Evolutionary conservation across 202 grass and related monocot species (phyloP), one percentile per base, ranked within the genome.

Genomic region (Panicum virgatum): DNA sequence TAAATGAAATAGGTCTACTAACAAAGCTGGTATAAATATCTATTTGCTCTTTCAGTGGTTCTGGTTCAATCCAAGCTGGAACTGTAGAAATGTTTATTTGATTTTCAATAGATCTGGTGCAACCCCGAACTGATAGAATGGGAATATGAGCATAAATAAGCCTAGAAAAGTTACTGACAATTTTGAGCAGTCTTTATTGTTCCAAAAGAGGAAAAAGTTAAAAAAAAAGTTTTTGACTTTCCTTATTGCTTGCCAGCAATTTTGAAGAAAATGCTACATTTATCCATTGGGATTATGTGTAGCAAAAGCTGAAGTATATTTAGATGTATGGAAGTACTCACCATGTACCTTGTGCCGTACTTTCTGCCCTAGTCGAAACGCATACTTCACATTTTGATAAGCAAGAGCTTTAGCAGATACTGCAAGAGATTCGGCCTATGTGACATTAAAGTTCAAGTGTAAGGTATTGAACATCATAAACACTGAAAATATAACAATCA

Each of bases 351-450:
- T 96, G 83, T 95, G 96, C 25, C 76, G 86, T 85, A 95, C 87
- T 89, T 84, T 90, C 69, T 95, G 96, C 44, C 96, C 96, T 62
- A 98, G 73, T 68, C 96, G 84, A 90, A 96, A 98, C 42, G 74
- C 89, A 93, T 98, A 98, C 88, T 98, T 85, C 65, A 89, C 70
- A 84, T 86, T 91, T 82, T 93, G 82, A 86, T 86, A 91, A 73
- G 82, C 90, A 83, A 98, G 89, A 72, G 89, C 90, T 86, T 98
- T 98, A 82, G 92, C 96, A 73, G 96, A 95, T 75, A 92, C 82
- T 59, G 83, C 88, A 70, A 95, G 82, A 81, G 92, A 91, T 19
- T 98, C 92, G 12, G 80, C 87, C 96, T 98, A 85, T 64, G 87
- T 50, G 71, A 66, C 80, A 86, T 83, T 85, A 47, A 80, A 80